Conservation (phyloP, 2,329 filamentous ascomycete species). For the Dactylellina cionopaga region DNA sequence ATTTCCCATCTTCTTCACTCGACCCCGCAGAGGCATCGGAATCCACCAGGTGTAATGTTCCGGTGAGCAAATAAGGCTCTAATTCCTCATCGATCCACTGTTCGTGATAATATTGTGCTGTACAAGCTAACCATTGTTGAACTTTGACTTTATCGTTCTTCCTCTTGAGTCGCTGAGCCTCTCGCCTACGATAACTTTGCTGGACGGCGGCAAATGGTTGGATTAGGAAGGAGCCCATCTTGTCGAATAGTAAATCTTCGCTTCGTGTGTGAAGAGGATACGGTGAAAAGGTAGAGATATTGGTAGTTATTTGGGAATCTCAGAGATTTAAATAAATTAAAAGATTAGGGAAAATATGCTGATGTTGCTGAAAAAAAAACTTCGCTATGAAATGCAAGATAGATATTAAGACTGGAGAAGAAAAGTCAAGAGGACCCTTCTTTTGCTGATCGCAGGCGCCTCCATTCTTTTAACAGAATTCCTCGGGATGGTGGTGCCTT, state of each 20-base stretch:
- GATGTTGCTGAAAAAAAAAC: background rate
- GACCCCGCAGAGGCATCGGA: constrained; percentile 7
- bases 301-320: background rate
- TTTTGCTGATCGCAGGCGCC: constrained; percentile 5
- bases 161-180: constrained; percentile 38
- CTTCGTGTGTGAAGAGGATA: too few relatives aligned
- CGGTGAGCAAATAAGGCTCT: constrained; percentile 24
- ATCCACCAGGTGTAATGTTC: constrained; percentile 36
- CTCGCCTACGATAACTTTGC: constrained; percentile 36
- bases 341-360: background rate
- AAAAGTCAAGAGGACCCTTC: background rate
- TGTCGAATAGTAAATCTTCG: too few relatives aligned
- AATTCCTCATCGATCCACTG: constrained; percentile 48
- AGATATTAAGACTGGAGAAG: too few relatives aligned
- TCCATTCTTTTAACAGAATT: constrained; percentile 26
- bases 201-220: constrained; percentile 34
- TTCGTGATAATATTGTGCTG: constrained; percentile 42
- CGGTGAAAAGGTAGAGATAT: constrained; percentile 5
- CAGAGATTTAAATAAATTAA: background rate
- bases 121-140: constrained; percentile 38
- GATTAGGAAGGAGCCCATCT: constrained; percentile 36
- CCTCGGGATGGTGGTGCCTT: constrained; percentile 1
- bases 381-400: background rate
- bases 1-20: background rate
- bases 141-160: constrained; percentile 45